Evolutionary conservation across 2,329 filamentous ascomycete genomes (phyloP).

Genomic region (Aspergillus flavus): DNA sequence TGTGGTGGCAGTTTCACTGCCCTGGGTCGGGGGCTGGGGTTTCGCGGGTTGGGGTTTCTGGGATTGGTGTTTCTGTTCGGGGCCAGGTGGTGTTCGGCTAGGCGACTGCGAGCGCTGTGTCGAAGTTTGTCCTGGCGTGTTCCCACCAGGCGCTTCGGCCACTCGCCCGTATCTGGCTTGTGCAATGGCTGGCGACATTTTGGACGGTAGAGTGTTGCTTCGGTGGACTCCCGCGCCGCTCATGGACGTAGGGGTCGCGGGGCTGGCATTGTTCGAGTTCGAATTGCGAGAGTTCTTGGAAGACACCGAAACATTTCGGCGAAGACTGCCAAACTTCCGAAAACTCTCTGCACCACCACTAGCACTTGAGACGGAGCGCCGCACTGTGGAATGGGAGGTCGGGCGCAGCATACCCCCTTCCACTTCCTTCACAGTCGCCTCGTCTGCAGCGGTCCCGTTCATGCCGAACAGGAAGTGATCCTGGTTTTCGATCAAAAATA

Average conservation of each 20-base stretch:
- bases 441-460: conserved; percentile 97
- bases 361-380: conserved; percentile 80
- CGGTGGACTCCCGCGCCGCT: conserved; percentile 64
- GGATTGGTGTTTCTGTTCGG: conserved; percentile 21
- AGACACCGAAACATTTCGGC: conserved; percentile 88
- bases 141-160: conserved; percentile 54
- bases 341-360: conserved; percentile 88
- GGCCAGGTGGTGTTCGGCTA: conserved; percentile 30
- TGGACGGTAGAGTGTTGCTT: conserved; percentile 93
- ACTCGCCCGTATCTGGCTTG: conserved; percentile 67
- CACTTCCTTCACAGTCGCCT: conserved; percentile 68
- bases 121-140: conserved; percentile 39
- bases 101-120: conserved; percentile 33
- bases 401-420: conserved; percentile 65
- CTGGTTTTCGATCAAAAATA: conserved; percentile 97
- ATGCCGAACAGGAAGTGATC: conserved; percentile 98
- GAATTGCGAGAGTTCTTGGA: conserved; percentile 83
- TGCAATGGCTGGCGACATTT: conserved; percentile 74
- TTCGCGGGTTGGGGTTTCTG: conserved; percentile 6
- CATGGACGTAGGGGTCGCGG: conserved; percentile 60
- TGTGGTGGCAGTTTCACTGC: conserved; percentile 7
- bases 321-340: conserved; percentile 72
- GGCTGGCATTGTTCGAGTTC: conserved; percentile 71
- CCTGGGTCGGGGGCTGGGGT: too few species aligned
- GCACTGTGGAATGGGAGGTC: conserved; percentile 57